Evolutionary conservation across 164 flowering plant species (phyloP).

Genomic region (Protea cynaroides): DNA sequence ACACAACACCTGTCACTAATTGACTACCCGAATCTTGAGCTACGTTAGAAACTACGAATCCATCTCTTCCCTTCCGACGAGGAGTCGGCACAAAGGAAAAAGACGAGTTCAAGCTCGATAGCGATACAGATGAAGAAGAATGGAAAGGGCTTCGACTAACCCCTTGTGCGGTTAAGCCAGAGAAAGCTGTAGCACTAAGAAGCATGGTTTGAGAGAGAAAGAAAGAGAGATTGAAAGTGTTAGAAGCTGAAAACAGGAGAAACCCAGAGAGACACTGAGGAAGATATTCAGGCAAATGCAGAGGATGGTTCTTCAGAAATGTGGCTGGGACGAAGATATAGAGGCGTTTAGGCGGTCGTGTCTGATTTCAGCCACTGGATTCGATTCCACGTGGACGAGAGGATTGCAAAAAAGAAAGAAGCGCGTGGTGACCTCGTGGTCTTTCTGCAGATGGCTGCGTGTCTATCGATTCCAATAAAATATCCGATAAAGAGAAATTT

Average conservation of each 20-base stretch:
- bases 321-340: constrained; percentile 16
- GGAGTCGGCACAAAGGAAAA: constrained; percentile 3
- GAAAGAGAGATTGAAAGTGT: neutral
- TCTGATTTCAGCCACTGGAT: neutral
- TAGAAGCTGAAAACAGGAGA: neutral
- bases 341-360: neutral
- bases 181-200: constrained; percentile 28
- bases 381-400: neutral
- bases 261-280: no score
- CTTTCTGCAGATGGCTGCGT: no score
- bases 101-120: neutral
- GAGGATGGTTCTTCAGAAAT: neutral
- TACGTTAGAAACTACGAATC: constrained; percentile 8
- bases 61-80: constrained; percentile 6
- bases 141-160: neutral
- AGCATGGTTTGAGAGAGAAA: constrained; percentile 26
- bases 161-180: neutral
- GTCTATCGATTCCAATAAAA: no score
- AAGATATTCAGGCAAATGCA: neutral
- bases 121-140: neutral
- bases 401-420: neutral
- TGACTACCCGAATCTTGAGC: constrained; percentile 24
- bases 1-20: constrained; percentile 68
- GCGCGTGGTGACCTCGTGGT: neutral
- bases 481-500: no score